phyloP scores from a whole-genome alignment of 768 basidiomycete species.

The Macrolepiota albuminosa region DNA sequence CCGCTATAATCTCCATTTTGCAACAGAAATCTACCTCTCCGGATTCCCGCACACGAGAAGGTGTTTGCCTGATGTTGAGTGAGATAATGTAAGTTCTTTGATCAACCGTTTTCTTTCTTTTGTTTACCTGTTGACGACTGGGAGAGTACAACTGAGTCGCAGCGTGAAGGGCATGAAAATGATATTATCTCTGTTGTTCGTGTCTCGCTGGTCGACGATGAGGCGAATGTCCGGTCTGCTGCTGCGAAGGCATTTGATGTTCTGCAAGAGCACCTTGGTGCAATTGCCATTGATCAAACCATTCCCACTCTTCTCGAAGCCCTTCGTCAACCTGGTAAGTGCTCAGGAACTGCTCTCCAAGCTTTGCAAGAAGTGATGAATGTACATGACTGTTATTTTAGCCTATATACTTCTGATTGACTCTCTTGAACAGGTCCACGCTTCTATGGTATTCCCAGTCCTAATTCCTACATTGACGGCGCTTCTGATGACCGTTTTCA shows the following conservation, averaged over 20 bases:
- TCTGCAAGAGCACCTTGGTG: conserved; percentile 88
- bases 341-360: conserved; percentile 92
- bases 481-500: conserved; percentile 91
- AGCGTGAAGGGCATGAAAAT: conserved; percentile 84
- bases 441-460: conserved; percentile 94
- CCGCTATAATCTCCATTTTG: conserved; percentile 78
- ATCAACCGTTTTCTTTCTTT: background rate
- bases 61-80: conserved; percentile 82
- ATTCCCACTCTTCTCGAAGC: conserved; percentile 94
- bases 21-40: conserved; percentile 58
- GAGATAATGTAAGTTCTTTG: conserved; percentile 71
- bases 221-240: conserved; percentile 79
- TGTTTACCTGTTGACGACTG: conserved; percentile 29
- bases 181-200: conserved; percentile 86
- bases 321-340: conserved; percentile 85
- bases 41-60: conserved; percentile 67
- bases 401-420: background rate
- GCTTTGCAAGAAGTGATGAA: conserved; percentile 93
- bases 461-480: conserved; percentile 90
- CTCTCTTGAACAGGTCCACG: conserved; percentile 62
- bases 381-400: conserved; percentile 40
- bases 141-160: conserved; percentile 77
- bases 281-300: conserved; percentile 91
- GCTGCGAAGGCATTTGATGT: conserved; percentile 88
- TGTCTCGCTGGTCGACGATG: conserved; percentile 81